phyloP scores from a whole-genome alignment of 371 early-diverging fungal species.

The Dinochytrium kinnereticum region DNA sequence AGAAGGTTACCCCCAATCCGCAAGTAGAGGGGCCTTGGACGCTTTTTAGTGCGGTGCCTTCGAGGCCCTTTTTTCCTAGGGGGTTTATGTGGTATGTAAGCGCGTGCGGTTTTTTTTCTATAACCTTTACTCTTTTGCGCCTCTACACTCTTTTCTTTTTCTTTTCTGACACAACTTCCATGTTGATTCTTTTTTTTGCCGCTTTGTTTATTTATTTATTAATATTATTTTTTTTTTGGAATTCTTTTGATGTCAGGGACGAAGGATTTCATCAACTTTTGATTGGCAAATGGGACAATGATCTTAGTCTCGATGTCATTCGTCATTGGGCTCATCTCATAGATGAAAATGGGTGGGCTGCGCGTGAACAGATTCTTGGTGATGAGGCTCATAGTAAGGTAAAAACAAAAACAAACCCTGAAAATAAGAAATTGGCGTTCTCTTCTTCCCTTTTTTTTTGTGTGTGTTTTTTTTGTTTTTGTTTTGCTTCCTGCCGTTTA shows the following conservation, averaged over 20 bases:
- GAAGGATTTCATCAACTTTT: slow-evolving; percentile 93
- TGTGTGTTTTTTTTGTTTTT: too few species aligned
- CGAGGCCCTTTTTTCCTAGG: slow-evolving; percentile 93
- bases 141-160: neutral
- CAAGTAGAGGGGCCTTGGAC: slow-evolving; percentile 66
- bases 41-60: slow-evolving; percentile 87
- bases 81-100: slow-evolving; percentile 85
- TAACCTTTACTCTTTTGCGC: neutral
- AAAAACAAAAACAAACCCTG: neutral
- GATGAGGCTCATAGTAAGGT: slow-evolving; percentile 90
- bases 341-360: slow-evolving; percentile 91
- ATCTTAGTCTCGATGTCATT: slow-evolving; percentile 78
- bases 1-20: slow-evolving; percentile 47
- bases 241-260: too few species aligned
- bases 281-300: slow-evolving; percentile 87
- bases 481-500: too few species aligned
- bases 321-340: slow-evolving; percentile 81
- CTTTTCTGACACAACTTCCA: too few species aligned
- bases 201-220: neutral
- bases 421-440: neutral
- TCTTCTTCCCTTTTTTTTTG: too few species aligned
- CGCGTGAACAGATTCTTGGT: slow-evolving; percentile 93
- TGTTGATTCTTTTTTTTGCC: neutral
- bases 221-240: too few species aligned
- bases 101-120: neutral